phyloP scores from a whole-genome alignment of 352 stramenopile species.

The Phytophthora cactorum region DNA sequence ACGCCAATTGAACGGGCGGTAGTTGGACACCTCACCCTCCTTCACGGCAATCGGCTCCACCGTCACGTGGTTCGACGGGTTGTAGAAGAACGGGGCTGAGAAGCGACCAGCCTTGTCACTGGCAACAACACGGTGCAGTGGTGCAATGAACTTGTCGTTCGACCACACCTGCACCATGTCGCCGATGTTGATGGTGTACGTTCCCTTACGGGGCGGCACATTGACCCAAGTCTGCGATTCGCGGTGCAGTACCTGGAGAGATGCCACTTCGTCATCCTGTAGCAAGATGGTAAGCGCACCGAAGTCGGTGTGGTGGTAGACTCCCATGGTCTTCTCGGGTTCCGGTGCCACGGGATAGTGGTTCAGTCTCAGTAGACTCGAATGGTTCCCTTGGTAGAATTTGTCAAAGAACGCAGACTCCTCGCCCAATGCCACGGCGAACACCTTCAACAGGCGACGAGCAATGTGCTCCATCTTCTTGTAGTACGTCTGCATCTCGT shows the following conservation, averaged over 20 bases:
- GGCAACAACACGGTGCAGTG: slow-evolving; percentile 60
- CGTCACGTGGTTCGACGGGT: slow-evolving; percentile 64
- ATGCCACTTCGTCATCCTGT: slow-evolving; percentile 68
- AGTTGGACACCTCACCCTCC: slow-evolving; percentile 48
- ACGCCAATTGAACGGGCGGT: slow-evolving; percentile 87
- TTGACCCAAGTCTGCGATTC: slow-evolving; percentile 40
- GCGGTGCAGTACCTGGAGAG: slow-evolving; percentile 61
- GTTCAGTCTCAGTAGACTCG: slow-evolving; percentile 92
- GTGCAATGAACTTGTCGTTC: slow-evolving; percentile 58
- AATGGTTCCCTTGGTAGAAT: slow-evolving; percentile 75
- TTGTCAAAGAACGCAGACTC: slow-evolving; percentile 60
- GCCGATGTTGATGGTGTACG: slow-evolving; percentile 66
- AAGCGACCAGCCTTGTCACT: slow-evolving; percentile 45
- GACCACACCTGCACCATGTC: slow-evolving; percentile 73
- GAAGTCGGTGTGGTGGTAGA: slow-evolving; percentile 70
- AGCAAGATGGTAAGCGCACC: slow-evolving; percentile 67
- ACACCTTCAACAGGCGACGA: slow-evolving; percentile 59
- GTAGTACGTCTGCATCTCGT: slow-evolving; percentile 50
- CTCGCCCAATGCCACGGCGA: slow-evolving; percentile 64
- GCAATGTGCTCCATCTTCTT: slow-evolving; percentile 59
- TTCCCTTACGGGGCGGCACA: slow-evolving; percentile 17
- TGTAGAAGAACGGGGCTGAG: slow-evolving; percentile 74
- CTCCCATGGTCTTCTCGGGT: slow-evolving; percentile 56
- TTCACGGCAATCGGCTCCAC: slow-evolving; percentile 71
- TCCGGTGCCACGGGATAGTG: slow-evolving; percentile 84